Evolutionary conservation across 371 early-diverging fungal genomes (phyloP).

Genomic region (Batkoa obscura): DNA sequence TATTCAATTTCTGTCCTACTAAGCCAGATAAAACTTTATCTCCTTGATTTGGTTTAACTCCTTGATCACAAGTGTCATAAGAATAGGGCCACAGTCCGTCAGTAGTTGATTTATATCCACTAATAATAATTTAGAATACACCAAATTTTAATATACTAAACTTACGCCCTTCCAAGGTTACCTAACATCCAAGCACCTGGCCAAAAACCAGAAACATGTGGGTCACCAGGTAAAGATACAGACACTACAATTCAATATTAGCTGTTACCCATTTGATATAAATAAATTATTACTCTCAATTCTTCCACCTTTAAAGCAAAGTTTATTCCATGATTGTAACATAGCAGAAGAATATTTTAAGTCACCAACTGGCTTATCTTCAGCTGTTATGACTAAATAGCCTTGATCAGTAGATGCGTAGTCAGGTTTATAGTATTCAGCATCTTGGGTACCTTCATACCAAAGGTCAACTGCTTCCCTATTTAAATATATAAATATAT

Average conservation of each 20-base stretch:
- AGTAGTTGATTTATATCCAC: constrained; percentile 28
- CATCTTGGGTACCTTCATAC: constrained; percentile 24
- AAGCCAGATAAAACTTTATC: constrained; percentile 8
- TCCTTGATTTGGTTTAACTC: constrained; percentile 22
- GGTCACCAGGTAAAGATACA: constrained; percentile 27
- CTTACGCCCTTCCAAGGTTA: constrained; percentile 25
- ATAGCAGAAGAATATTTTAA: constrained; percentile 26
- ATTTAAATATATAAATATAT: not conserved
- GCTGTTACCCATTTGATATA: too few species aligned
- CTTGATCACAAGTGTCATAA: constrained; percentile 25
- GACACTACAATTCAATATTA: constrained; percentile 14
- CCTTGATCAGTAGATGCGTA: constrained; percentile 21
- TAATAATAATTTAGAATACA: not conserved
- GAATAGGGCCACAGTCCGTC: constrained; percentile 37
- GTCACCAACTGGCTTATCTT: constrained; percentile 15
- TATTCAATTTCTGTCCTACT: constrained; percentile 24
- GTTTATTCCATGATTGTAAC: constrained; percentile 38
- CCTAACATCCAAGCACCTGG: constrained; percentile 35
- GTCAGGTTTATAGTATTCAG: constrained; percentile 25
- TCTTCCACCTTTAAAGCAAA: constrained; percentile 34
- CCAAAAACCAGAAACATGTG: constrained; percentile 24
- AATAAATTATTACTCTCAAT: constrained; percentile 16
- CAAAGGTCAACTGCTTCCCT: constrained; percentile 28
- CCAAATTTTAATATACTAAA: not conserved
- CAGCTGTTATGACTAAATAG: constrained; percentile 19